These are phyloP conservation scores for Saccharomycopsis sp. DNA, from an alignment of 805 yeast genomes.

Conservation along the genomic window DNA sequence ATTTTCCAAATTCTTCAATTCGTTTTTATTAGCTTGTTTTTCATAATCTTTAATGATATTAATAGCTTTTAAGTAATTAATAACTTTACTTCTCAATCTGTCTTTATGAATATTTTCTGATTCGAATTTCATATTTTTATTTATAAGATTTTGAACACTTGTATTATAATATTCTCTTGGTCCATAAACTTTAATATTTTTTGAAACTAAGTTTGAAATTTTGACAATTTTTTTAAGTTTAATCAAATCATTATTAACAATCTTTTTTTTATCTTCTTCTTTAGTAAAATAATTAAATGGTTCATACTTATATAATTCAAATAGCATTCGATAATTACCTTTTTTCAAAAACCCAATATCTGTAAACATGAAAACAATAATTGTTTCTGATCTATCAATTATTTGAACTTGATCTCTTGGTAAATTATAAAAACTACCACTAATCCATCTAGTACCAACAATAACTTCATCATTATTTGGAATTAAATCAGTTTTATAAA, in stretches of 20 bases:
- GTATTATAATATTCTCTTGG: slow-evolving; percentile 14
- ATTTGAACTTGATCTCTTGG: background rate
- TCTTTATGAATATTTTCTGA: background rate
- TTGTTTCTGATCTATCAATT: background rate
- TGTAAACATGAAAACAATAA: slow-evolving; percentile 9
- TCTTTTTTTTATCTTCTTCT: background rate
- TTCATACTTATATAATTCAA: slow-evolving; percentile 15
- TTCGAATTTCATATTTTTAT: slow-evolving; percentile 6
- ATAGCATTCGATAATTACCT: slow-evolving; percentile 9
- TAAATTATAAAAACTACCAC: slow-evolving; percentile 6
- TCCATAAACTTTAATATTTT: slow-evolving; percentile 14
- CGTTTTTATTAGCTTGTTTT: too few relatives aligned
- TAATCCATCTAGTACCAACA: slow-evolving; percentile 5
- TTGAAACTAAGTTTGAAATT: slow-evolving; percentile 1
- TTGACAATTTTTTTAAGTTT: background rate
- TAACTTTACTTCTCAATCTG: background rate
- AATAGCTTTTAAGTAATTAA: slow-evolving; percentile 3
- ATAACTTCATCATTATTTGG: background rate
- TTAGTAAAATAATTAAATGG: slow-evolving; percentile 2
- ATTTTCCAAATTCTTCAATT: too few relatives aligned
- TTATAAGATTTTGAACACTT: background rate
- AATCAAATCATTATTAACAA: background rate
- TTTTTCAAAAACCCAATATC: slow-evolving; percentile 14
- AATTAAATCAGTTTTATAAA: too few relatives aligned
- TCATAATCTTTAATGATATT: slow-evolving; percentile 4